Base-by-base conservation (phyloP, 129 eudicot species). In the Dittrichia graveolens region DNA sequence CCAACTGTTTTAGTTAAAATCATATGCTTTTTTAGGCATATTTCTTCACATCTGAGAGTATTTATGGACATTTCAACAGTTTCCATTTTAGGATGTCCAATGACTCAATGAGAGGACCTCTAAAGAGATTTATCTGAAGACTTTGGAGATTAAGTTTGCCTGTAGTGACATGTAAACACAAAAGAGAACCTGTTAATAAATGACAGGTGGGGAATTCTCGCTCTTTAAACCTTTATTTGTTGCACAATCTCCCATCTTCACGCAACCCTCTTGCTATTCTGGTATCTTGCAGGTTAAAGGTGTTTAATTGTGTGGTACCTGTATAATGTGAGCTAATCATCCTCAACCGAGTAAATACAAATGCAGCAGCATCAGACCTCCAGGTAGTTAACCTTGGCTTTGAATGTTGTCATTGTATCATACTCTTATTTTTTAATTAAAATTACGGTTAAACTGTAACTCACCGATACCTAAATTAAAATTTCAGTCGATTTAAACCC, bases 231-330 rank as follows among this genome's bases (percentile, higher is more conserved):
- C 15, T 68, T 40, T 15, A 5, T 38, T 8, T 13, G 31, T 46
- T 18, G 55, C 44, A 44, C 44, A 47, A 48, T 67, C 44, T 59
- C 69, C 61, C 49, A 14, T 45, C 58, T 59, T 35, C 37, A 47
- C 12, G 19, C 58, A 68, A 59, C 54, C 18, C 37, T 58, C 5
- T 46, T 5, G 39, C 39, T 38, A n/a, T 76, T 48, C 31, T 69
- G 16, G 46, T 31, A 14, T 60, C 11, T 69, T 69, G 54, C 76
- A 77, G 76, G 64, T 60, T 46, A 67, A 5, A 7, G 31, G 44
- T 55, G 43, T 7, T 15, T 35, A 35, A 59, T 46, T 19, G 34
- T 41, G 72, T 31, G 44, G 57, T 71, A 43, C 14, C 6, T 37
- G 2, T 37, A 35, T 19, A 19, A 11, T 56, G 45, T 18, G 5